phyloP scores from a whole-genome alignment of 768 basidiomycete species.

The Boletus vinaceobasis region DNA sequence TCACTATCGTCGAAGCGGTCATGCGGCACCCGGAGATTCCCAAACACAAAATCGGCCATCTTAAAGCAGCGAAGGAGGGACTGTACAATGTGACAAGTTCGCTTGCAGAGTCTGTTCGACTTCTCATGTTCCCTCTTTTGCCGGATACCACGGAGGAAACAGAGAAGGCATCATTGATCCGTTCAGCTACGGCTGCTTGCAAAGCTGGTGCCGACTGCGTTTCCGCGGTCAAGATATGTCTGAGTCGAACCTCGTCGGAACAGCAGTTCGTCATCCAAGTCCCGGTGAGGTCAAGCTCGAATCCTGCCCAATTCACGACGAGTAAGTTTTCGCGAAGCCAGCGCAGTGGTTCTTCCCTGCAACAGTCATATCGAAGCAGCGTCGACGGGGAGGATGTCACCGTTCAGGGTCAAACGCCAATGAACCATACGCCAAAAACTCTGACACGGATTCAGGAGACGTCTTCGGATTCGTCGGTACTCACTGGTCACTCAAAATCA shows the following conservation, averaged over 20 bases:
- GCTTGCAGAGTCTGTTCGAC: conserved; percentile 85
- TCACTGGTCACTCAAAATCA: conserved; percentile 41
- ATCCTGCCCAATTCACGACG: conserved; percentile 42
- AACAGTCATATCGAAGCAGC: conserved; percentile 34
- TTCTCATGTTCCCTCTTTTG: conserved; percentile 55
- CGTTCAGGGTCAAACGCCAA: conserved; percentile 45
- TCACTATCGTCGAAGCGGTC: conserved; percentile 89
- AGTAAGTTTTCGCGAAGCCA: conserved; percentile 45
- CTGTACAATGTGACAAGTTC: conserved; percentile 81
- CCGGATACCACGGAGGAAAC: conserved; percentile 67
- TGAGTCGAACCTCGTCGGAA: conserved; percentile 61
- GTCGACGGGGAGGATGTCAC: conserved; percentile 63
- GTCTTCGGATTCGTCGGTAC: conserved; percentile 51
- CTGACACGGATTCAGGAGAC: conserved; percentile 32
- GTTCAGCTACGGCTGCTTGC: conserved; percentile 83
- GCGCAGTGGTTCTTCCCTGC: conserved; percentile 37
- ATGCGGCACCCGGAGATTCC: conserved; percentile 72
- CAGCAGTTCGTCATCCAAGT: conserved; percentile 64
- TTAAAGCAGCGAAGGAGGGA: conserved; percentile 71
- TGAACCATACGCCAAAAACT: conserved; percentile 18
- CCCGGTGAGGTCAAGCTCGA: conserved; percentile 47
- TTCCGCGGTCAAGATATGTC: conserved; percentile 77
- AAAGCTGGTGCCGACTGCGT: conserved; percentile 89
- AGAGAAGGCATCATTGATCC: conserved; percentile 73
- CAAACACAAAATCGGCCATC: conserved; percentile 54